These are phyloP conservation scores for Lentinula sp. DNA, from an alignment of 768 basidiomycete species.

Conservation along the genomic window DNA sequence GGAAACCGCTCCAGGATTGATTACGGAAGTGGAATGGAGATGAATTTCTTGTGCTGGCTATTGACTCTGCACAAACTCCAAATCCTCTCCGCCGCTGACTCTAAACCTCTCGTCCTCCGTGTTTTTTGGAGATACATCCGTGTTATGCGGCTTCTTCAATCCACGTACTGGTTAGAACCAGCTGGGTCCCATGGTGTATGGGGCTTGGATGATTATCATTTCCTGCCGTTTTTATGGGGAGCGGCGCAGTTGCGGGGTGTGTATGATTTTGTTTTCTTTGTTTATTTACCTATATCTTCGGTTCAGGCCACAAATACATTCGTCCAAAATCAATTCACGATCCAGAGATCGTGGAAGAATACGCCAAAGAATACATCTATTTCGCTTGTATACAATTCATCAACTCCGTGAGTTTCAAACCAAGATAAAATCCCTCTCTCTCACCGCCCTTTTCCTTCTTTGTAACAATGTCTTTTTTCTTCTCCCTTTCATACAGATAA, in stretches of 20 bases:
- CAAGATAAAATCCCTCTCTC: too few species aligned
- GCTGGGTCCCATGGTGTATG: constrained; percentile 99
- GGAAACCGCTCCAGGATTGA: constrained; percentile 90
- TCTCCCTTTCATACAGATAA: constrained; percentile 50
- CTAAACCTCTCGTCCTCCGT: constrained; percentile 67
- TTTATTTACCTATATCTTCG: background rate
- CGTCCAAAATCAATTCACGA: constrained; percentile 92
- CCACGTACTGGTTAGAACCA: constrained; percentile 95
- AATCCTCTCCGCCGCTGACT: constrained; percentile 58
- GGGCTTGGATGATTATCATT: constrained; percentile 97
- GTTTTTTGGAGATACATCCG: constrained; percentile 90
- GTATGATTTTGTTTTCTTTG: too few species aligned
- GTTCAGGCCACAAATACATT: constrained; percentile 81
- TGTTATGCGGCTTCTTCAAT: constrained; percentile 83
- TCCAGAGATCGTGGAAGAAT: constrained; percentile 86
- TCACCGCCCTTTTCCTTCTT: too few species aligned
- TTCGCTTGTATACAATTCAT: constrained; percentile 94
- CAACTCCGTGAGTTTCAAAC: constrained; percentile 62
- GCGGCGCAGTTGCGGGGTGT: constrained; percentile 69
- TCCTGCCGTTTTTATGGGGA: constrained; percentile 86
- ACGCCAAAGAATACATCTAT: constrained; percentile 92
- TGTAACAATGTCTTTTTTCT: background rate
- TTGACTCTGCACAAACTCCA: constrained; percentile 56
- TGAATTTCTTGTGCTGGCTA: constrained; percentile 97
- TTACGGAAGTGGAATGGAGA: constrained; percentile 99